These are phyloP conservation scores for Astragalus glycyphyllos DNA, from an alignment of 306 rosid genomes.

Conservation along the genomic window DNA sequence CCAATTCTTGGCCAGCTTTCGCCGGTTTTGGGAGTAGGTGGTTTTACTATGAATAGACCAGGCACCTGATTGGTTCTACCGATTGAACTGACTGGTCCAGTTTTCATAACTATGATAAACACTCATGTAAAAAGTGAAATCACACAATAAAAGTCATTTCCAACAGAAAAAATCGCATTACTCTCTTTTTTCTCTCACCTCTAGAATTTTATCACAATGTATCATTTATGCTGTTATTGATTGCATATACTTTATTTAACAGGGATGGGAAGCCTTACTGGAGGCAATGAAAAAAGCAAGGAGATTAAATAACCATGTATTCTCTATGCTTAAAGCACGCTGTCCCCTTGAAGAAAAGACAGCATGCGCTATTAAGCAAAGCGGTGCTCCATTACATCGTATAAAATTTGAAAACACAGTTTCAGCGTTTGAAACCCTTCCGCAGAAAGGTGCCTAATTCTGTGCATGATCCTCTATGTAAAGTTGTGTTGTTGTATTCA, in stretches of 20 bases:
- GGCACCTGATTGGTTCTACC: neutral
- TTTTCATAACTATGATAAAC: neutral
- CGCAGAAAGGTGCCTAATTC: slow-evolving; percentile 75
- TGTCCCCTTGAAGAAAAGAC: slow-evolving; percentile 98
- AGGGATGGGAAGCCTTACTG: slow-evolving; percentile 90
- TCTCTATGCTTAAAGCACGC: slow-evolving; percentile 96
- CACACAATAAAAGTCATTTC: slow-evolving; percentile 1
- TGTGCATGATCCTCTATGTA: slow-evolving; percentile 15
- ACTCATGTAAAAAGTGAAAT: slow-evolving; percentile 2
- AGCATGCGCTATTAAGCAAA: slow-evolving; percentile 97
- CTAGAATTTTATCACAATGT: neutral
- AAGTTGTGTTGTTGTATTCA: slow-evolving; percentile 28
- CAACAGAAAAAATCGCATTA: neutral
- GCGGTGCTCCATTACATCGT: slow-evolving; percentile 95
- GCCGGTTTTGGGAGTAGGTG: too few species aligned
- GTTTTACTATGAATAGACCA: too few species aligned
- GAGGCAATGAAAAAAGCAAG: slow-evolving; percentile 98
- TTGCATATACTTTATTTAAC: slow-evolving; percentile 31
- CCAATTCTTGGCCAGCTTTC: too few species aligned
- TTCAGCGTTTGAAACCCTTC: slow-evolving; percentile 97
- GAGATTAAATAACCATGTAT: slow-evolving; percentile 94
- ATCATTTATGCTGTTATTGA: slow-evolving; percentile 26
- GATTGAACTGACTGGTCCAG: too few species aligned
- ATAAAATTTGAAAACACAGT: slow-evolving; percentile 87
- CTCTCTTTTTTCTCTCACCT: neutral